A percentile compares a stretch with the other conserved stretches of the same genome.
Evolutionary conservation across 495 filamentous ascomycete genomes (phyloP).

Genomic region (Apodospora peruviana): DNA sequence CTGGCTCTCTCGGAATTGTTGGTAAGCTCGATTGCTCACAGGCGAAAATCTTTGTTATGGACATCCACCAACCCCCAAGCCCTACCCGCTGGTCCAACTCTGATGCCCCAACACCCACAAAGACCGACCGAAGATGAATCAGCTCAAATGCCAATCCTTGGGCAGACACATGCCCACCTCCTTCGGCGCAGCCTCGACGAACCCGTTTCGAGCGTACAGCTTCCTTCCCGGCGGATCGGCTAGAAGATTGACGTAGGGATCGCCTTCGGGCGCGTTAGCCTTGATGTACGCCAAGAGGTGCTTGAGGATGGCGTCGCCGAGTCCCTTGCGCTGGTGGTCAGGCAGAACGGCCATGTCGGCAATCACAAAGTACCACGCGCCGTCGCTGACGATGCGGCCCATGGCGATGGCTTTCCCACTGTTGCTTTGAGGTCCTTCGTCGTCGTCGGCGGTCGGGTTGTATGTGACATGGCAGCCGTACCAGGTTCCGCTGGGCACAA

Average conservation of each 20-base stretch:
- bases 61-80: no score
- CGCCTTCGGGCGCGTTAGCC: conserved; percentile 29
- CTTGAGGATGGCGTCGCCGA: conserved; percentile 43
- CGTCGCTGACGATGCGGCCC: conserved; percentile 50
- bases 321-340: conserved; percentile 42
- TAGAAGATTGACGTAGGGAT: conserved; percentile 39
- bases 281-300: conserved; percentile 35
- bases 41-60: no score
- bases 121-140: no score
- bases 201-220: conserved; percentile 46
- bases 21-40: no score
- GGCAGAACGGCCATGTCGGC: conserved; percentile 50
- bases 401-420: conserved; percentile 32
- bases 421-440: neutral
- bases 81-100: no score
- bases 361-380: conserved; percentile 49
- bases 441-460: neutral
- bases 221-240: conserved; percentile 41
- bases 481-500: conserved; percentile 32
- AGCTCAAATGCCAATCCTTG: conserved; percentile 5
- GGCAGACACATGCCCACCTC: conserved; percentile 13
- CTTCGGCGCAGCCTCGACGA: conserved; percentile 26
- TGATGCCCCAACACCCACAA: no score
- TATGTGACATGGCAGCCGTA: conserved; percentile 37
- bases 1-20: no score